Base-by-base conservation (phyloP, 2,329 filamentous ascomycete genomes). In the Penicillium corylophilum region DNA sequence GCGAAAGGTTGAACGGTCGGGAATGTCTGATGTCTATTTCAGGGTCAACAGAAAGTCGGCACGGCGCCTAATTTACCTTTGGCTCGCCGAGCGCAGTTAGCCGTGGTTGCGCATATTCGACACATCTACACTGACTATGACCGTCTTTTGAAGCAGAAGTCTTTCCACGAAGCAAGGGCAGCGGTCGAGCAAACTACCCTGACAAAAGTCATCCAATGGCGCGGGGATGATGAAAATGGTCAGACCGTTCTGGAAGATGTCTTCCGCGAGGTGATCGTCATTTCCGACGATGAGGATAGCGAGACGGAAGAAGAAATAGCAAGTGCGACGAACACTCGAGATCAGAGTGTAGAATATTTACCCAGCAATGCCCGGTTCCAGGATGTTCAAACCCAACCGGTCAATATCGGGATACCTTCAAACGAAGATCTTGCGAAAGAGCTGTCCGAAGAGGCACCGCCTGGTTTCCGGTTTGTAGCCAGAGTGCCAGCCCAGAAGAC, bases 71-170 rank as follows among this genome's bases (percentile, higher is more conserved):
- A 79, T 50, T 68, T 85, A 18, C 73, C 79, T 13, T 70, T 85
- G 28, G 74, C 80, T 48, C 78, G 81, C 48, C 77, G 82, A 61
- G 82, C 82, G 18, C 82, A 86, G 61, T 73, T 86, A 52, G 83
- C 83, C 35, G 81, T 83, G 24, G 78, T 82, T 39, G 82, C 83
- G 28, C 81, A 84, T 60, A 83, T 86, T 56, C 79, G 83, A 39
- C 83, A 86, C 62, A 67, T 74, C 13, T 83, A 85, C 61, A 86
- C 83, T 55, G 74, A 83, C 53, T 86, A 86, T 64, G 83, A 86
- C 65, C 74, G 75, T 40, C 72, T 85, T 38, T 70, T 86, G 33
- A 79, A 76, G 53, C 71, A 71, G 12, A 77, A 75, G 5, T 74
- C 72, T 18, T 85, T 81, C 70, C 73, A 77, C 52, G 77, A 82